Conservation (phyloP, 2,329 filamentous ascomycete species). For the Nakataea oryzae region DNA sequence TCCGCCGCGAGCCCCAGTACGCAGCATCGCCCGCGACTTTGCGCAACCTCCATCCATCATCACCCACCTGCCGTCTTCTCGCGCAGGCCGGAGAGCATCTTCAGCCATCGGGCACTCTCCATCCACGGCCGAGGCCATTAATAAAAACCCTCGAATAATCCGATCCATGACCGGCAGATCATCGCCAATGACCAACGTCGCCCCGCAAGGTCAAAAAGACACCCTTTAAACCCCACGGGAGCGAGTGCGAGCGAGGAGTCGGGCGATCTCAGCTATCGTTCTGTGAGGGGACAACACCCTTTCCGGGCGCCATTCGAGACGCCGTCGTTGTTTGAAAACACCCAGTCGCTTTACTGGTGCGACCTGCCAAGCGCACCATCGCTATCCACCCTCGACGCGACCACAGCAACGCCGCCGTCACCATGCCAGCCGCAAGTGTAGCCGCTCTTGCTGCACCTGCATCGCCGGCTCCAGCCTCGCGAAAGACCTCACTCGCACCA, state of each 20-base stretch:
- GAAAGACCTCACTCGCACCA: slow-evolving; percentile 67
- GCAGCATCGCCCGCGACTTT: neutral
- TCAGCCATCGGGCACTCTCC: neutral
- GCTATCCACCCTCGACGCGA: slow-evolving; percentile 1
- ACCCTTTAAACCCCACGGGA: slow-evolving; percentile 65
- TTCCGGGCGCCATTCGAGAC: slow-evolving; percentile 16
- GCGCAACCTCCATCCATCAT: neutral
- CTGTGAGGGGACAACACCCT: slow-evolving; percentile 25
- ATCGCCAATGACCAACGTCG: slow-evolving; percentile 42
- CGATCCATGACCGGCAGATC: slow-evolving; percentile 42
- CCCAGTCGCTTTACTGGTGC: slow-evolving; percentile 9
- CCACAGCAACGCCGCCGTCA: slow-evolving; percentile 21
- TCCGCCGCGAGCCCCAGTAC: neutral
- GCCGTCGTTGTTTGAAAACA: slow-evolving; percentile 19
- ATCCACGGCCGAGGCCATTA: slow-evolving; percentile 18
- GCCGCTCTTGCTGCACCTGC: slow-evolving; percentile 53
- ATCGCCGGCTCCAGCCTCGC: slow-evolving; percentile 58
- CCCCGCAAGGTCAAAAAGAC: slow-evolving; percentile 42
- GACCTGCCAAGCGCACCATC: neutral
- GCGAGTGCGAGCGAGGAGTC: slow-evolving; percentile 49
- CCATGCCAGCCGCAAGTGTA: slow-evolving; percentile 63
- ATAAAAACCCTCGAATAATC: slow-evolving; percentile 11
- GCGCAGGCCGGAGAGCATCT: neutral
- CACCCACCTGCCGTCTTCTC: neutral
- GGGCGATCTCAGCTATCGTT: slow-evolving; percentile 52